Base-by-base conservation (phyloP, 257 asterid genomes). In the Capsicum pubescens region DNA sequence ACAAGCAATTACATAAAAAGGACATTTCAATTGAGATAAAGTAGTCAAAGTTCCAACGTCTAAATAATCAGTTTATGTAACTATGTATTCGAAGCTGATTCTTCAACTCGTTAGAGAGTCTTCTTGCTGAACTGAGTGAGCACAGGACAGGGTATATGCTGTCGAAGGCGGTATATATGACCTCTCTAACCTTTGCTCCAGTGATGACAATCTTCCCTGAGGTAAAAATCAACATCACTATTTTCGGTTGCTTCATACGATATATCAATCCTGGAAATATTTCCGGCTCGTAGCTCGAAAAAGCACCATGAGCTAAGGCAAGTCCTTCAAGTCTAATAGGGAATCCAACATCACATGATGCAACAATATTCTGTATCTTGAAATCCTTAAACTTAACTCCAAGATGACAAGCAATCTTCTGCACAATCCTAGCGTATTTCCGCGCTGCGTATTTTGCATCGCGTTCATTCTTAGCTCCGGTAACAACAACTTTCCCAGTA, bases 261-360 rank as follows among this genome's bases (percentile, higher is more conserved):
- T 67, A 84, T 14, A 84, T 79, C 16, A 84, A 32, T 16, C 86
- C 86, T 7, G 86, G 86, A 42, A 84, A 84, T 8, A 84, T 79
- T 55, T 84, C 86, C 15, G 86, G 86, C 39, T 84, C 86, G 36
- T 79, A 84, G 59, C 88, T 88, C 39, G 88, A 85, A 36, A 88
- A 88, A 64, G 88, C 88, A 66, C 90, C 82, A 12, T 86, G 89
- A 3, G 88, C 77, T 52, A 82, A 83, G 5, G 89, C 89, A 54
- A 88, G 72, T 21, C 89, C 89, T 76, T 86, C 91, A 16, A 88
- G 89, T 87, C 89, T 80, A 76, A 86, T 86, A 17, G 88, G 89
- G 50, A 84, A 88, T 79, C 32, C 80, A 50, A 88, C 91, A 74
- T 88, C 89, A 67, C 89, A 88, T 5, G 87, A 82, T 39, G 87